phyloP scores from a whole-genome alignment of 306 rosid species.

The Ceratonia siliqua region DNA sequence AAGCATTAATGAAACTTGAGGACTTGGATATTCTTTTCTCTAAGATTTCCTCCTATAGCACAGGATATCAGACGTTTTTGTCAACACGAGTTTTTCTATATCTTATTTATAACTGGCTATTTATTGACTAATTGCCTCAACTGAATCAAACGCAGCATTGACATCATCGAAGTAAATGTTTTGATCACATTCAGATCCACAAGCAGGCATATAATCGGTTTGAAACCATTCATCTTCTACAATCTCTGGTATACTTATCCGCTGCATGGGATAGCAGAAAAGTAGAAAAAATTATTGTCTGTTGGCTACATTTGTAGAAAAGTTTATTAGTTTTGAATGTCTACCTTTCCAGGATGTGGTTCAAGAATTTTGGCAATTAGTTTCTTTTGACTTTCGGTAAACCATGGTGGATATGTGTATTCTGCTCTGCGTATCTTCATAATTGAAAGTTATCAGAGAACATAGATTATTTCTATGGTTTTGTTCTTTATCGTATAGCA shows the following conservation, averaged over 20 bases:
- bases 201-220: constrained; percentile 56
- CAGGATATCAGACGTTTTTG: constrained; percentile 11
- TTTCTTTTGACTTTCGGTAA: constrained; percentile 62
- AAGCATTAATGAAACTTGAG: constrained; percentile 83
- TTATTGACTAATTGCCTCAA: constrained; percentile 51
- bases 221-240: constrained; percentile 73
- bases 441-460: constrained; percentile 32
- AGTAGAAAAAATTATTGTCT: constrained; percentile 4
- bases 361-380: constrained; percentile 62
- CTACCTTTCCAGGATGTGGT: constrained; percentile 58
- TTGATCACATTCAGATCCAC: constrained; percentile 43
- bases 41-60: constrained; percentile 48
- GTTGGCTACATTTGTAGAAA: constrained; percentile 2
- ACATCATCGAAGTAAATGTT: constrained; percentile 49
- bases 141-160: constrained; percentile 51
- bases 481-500: background rate
- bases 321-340: constrained; percentile 12
- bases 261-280: constrained; percentile 41
- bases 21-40: constrained; percentile 50
- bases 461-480: constrained; percentile 19
- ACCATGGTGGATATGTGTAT: constrained; percentile 63
- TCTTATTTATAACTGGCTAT: background rate
- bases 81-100: constrained; percentile 6
- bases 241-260: constrained; percentile 60
- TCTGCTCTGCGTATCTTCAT: constrained; percentile 67